These are phyloP conservation scores for Didymella keratinophila DNA, from an alignment of 2,329 filamentous ascomycete genomes.

Conservation along the genomic window DNA sequence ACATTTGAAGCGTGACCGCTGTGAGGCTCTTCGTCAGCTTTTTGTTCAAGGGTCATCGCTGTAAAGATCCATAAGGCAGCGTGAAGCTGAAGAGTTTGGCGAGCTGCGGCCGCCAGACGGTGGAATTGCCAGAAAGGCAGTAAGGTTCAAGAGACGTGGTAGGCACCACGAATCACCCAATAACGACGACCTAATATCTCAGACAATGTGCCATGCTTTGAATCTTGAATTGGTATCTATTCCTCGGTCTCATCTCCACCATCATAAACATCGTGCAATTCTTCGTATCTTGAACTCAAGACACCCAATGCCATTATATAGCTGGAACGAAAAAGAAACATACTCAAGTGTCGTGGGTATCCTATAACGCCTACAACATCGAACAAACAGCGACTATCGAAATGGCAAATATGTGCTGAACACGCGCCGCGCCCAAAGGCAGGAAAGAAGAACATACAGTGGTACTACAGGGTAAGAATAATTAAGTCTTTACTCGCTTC, in stretches of 20 bases:
- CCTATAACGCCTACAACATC: slow-evolving; percentile 34
- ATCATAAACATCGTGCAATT: slow-evolving; percentile 19
- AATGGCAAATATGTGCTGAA: slow-evolving; percentile 18
- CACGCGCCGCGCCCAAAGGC: slow-evolving; percentile 22
- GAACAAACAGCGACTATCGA: slow-evolving; percentile 21
- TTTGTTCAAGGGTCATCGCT: slow-evolving; percentile 10
- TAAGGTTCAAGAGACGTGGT: neutral
- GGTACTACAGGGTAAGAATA: slow-evolving; percentile 19
- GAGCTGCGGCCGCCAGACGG: slow-evolving; percentile 1
- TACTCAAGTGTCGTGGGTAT: slow-evolving; percentile 35
- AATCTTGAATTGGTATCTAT: slow-evolving; percentile 23
- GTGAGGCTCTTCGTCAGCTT: neutral
- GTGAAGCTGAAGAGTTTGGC: slow-evolving; percentile 9
- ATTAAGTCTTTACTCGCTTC: slow-evolving; percentile 50
- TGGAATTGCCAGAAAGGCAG: neutral
- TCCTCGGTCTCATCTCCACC: slow-evolving; percentile 16
- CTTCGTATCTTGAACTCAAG: slow-evolving; percentile 8
- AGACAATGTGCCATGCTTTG: neutral
- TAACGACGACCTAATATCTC: neutral
- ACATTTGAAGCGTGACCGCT: neutral
- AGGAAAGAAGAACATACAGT: slow-evolving; percentile 16
- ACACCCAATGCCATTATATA: slow-evolving; percentile 13
- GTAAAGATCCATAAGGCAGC: slow-evolving; percentile 1
- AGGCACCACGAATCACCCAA: neutral
- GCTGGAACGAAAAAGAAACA: slow-evolving; percentile 25